Conservation (phyloP, 2,329 filamentous ascomycete genomes). For the Sclerotinia borealis region DNA sequence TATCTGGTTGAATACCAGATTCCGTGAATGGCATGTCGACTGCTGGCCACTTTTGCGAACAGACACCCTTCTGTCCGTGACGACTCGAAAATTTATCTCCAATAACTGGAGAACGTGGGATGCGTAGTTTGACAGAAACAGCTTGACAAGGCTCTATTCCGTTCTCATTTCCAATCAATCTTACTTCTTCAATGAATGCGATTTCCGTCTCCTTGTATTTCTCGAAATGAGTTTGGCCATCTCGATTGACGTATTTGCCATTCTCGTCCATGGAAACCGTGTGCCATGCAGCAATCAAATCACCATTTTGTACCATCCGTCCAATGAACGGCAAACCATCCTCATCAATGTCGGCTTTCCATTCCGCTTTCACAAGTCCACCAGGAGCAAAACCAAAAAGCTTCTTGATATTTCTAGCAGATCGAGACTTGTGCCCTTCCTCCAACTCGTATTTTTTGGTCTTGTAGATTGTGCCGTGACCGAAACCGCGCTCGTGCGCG, state of each 20-base stretch:
- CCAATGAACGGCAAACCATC: conserved; percentile 85
- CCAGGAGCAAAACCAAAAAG: conserved; percentile 88
- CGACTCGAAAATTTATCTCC: conserved; percentile 99
- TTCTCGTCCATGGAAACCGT: conserved; percentile 75
- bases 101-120: conserved; percentile 85
- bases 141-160: conserved; percentile 80
- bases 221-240: conserved; percentile 79
- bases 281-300: conserved; percentile 84
- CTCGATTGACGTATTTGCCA: conserved; percentile 75
- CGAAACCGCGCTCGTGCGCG: conserved; percentile 90
- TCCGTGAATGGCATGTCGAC: conserved; percentile 96
- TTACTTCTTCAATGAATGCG: conserved; percentile 87
- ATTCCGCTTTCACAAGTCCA: conserved; percentile 62
- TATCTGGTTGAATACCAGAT: conserved; percentile 90
- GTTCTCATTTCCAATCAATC: conserved; percentile 78
- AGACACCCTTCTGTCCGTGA: conserved; percentile 97
- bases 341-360: conserved; percentile 69
- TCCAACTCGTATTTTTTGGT: conserved; percentile 86
- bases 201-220: conserved; percentile 91
- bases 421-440: conserved; percentile 62
- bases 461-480: conserved; percentile 95
- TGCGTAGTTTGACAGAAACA: conserved; percentile 85
- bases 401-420: conserved; percentile 65
- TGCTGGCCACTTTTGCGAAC: conserved; percentile 90
- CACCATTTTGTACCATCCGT: conserved; percentile 69